Evolutionary conservation across 345 rosid species (phyloP), one percentile per base, ranked within the genome.

Genomic region (Viola odorata): DNA sequence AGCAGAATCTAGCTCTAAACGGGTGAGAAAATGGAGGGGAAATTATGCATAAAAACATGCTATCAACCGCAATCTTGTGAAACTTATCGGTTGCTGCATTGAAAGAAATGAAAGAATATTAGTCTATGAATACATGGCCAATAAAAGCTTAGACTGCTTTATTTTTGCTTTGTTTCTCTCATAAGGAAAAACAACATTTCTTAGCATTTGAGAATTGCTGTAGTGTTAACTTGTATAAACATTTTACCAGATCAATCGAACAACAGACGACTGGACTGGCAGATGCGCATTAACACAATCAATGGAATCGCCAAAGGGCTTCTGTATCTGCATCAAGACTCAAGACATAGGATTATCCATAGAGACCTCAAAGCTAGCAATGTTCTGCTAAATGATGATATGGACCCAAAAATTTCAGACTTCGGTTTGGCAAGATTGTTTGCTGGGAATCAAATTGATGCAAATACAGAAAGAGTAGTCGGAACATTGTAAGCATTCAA

Each of bases 11-110:
- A 23, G 32, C 32, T 23, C 32, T 23, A 23, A 23, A 23, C 2
- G 32, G 32, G 32, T 23, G 32, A 23, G 32, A 23, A 23, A 23
- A 23, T 23, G 32, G 32, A 23, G 32, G 32, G 32, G 2, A 23
- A 23, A 23, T 23, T 2, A 23, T 23, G 32, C 32, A 2, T 23
- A 2, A 23, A 23, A 23, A 23, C 32, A n/a, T n/a, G n/a, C n/a
- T n/a, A n/a, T n/a, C n/a, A n/a, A n/a, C n/a, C n/a, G 32, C 1
- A 82, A 82, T 56, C 77, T 82, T 16, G 86, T 79, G 14, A 73
- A 63, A 57, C 79, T 82, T 67, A 65, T 67, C 1, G 76, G 76
- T 11, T 73, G 58, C 3, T 62, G 76, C 55, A 51, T 66, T 45
- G 53, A 73, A 48, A 65, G 58, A 54, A 62, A 61, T n/a, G 71